Conservation (phyloP, 495 filamentous ascomycete species). For the Penicillium arizonense region DNA sequence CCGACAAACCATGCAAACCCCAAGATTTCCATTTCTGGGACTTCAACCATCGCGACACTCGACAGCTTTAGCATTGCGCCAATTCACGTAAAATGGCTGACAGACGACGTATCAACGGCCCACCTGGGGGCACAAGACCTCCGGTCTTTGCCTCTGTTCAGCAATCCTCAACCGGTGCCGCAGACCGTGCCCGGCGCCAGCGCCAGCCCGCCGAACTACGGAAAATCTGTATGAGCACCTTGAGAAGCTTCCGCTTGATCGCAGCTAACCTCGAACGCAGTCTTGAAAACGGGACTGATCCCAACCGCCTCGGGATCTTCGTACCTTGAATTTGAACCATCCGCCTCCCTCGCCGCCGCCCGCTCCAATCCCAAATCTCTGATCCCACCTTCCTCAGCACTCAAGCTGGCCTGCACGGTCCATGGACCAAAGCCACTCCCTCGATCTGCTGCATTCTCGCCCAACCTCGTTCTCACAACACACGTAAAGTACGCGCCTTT, state of each 20-base stretch:
- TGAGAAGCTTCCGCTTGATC: not conserved
- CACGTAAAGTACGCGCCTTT: constrained; percentile 97
- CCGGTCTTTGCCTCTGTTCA: constrained; percentile 60
- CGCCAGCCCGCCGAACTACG: constrained; percentile 64
- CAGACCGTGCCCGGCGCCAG: constrained; percentile 46
- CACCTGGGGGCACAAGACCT: constrained; percentile 71
- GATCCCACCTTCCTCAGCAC: constrained; percentile 53
- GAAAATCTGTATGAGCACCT: constrained; percentile 71
- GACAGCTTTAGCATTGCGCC: constrained; percentile 4
- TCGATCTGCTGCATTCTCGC: constrained; percentile 82
- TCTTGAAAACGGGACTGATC: constrained; percentile 85
- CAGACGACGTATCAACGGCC: constrained; percentile 88
- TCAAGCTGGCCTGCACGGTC: constrained; percentile 89
- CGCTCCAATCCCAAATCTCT: constrained; percentile 48
- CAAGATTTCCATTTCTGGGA: constrained; percentile 39
- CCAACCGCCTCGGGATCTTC: constrained; percentile 93
- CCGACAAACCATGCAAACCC: constrained; percentile 46
- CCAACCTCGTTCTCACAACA: constrained; percentile 84
- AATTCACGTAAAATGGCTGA: constrained; percentile 64
- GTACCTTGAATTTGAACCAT: constrained; percentile 81
- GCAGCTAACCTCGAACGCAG: constrained; percentile 42
- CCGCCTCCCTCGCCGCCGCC: constrained; percentile 46
- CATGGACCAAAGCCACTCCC: constrained; percentile 92
- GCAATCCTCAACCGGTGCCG: constrained; percentile 35
- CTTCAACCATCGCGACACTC: constrained; percentile 11